Percentiles rank a stretch among this genome's conserved stretches.
These are phyloP conservation scores for Coemansia sp. DNA, from an alignment of 192 early-diverging fungal species.

Conservation along the genomic window DNA sequence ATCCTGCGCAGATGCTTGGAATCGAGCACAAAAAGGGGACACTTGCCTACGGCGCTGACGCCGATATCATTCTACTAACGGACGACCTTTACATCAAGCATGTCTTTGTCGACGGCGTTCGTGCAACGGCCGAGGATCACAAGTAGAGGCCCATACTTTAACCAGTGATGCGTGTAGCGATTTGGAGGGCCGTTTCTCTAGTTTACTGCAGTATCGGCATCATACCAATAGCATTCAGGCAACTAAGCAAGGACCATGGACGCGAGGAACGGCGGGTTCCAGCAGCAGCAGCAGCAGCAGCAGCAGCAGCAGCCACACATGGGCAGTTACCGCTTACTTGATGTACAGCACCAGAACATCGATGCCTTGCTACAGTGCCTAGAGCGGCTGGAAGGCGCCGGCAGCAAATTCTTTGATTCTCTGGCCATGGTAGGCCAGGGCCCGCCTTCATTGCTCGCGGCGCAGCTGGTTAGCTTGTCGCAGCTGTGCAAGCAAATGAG, in stretches of 20 bases:
- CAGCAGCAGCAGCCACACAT: not conserved
- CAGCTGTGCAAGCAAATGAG: slow-evolving; percentile 45
- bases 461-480: slow-evolving; percentile 39
- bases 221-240: too few species aligned
- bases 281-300: slow-evolving; percentile 1
- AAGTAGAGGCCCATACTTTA: not conserved
- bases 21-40: slow-evolving; percentile 19
- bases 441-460: slow-evolving; percentile 43
- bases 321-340: slow-evolving; percentile 1
- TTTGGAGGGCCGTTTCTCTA: too few species aligned
- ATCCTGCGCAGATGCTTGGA: slow-evolving; percentile 29
- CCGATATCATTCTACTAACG: slow-evolving; percentile 22
- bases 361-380: slow-evolving; percentile 21
- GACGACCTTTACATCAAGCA: slow-evolving; percentile 16
- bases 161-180: not conserved
- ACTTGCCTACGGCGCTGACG: slow-evolving; percentile 21
- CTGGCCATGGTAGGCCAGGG: slow-evolving; percentile 44
- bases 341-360: slow-evolving; percentile 21
- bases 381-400: slow-evolving; percentile 30
- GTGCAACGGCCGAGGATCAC: slow-evolving; percentile 19
- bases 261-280: not conserved
- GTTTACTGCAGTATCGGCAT: too few species aligned
- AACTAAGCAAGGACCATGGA: not conserved
- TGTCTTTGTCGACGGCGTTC: slow-evolving; percentile 19
- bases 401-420: slow-evolving; percentile 39